Base-by-base conservation (phyloP, 2,329 filamentous ascomycete genomes). In the Colletotrichum destructivum region DNA sequence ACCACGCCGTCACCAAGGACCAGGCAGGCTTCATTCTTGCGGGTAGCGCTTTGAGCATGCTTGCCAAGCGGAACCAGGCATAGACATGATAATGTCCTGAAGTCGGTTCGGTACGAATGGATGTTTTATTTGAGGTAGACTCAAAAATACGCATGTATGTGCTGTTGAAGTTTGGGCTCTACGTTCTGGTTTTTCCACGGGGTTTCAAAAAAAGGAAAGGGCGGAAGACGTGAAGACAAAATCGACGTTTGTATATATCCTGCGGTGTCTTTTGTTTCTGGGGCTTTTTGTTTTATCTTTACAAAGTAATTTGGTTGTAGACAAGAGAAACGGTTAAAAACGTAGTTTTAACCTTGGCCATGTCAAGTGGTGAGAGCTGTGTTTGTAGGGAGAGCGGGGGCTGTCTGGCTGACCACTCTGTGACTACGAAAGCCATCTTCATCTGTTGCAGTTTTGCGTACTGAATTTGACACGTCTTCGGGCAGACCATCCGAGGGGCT, bases 11-110 rank as follows among this genome's bases (percentile, higher is more conserved):
- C 73, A 97, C 91, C 79, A 89, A 92, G 84, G 96, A 98, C 81
- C 96, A 99, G 87, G 94, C 94, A 73, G 91, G 89, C 0, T 99
- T 98, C 79, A 94, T 99, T 75, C 86, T 99, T 62, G 96, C 96
- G 0, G 96, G 96, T 3, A 98, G 94, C 81, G 96, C 96, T 52
- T 82, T 99, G 84, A 99, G 99, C 83, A 80, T 98, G 81, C 83
- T 99, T 77, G 93, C 95, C 56, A 92, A 92, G 87, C 75, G 78
- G 76, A 73, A 64, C 63, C 61, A 74, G 64, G 71, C 65, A 23
- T 72, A 62, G 18, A 38, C 11, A 15, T 18, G 9, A 31, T 23
- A 15, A 31, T 23, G 16, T 4, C 13, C 23, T 11, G 5, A 13
- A 11, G 16, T 9, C 38, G 35, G 11, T 15, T 35, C 8, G 18